Evolutionary conservation across 768 basidiomycete genomes (phyloP), one percentile per base, ranked within the genome.

Genomic region (Macrolepiota fuliginosa): DNA sequence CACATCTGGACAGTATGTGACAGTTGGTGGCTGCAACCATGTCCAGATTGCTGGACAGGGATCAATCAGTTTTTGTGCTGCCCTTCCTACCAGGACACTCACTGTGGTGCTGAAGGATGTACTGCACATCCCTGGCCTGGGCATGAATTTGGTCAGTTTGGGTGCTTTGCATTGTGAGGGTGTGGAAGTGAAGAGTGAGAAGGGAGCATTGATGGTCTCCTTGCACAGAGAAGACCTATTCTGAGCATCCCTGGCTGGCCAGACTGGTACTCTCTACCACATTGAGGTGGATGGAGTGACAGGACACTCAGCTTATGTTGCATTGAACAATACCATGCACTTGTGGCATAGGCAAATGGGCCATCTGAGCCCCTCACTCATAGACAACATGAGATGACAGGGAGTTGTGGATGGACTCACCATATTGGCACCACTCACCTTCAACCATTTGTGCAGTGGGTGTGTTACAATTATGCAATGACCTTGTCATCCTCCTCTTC

Each of bases 401-500:
- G 51, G 65, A n/a, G 54, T 73, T 56, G 73, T 72, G n/a, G 53
- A 62, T 1, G 70, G 73, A n/a, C 62, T 73, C n/a, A 24, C 57
- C 22, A 63, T 74, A 19, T 54, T 57, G 24, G 46, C 62, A 7
- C 51, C 62, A 10, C 12, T 4, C 7, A 61, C 66, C 0, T 68
- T 63, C 19, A 46, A 64, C 32, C 61, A 59, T 27, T 51, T 65
- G 13, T 74, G 73, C 52, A 45, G 66, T 39, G 67, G 64, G 35
- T 73, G 73, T 50, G 55, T 68, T 29, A n/a, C n/a, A n/a, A n/a
- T n/a, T n/a, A n/a, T n/a, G n/a, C n/a, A n/a, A n/a, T n/a, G n/a
- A n/a, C n/a, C n/a, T n/a, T n/a, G n/a, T n/a, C n/a, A n/a, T n/a
- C n/a, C n/a, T n/a, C n/a, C n/a, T n/a, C n/a, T n/a, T n/a, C n/a